These are phyloP conservation scores for Phlebiopsis flavidoalba DNA, from an alignment of 768 basidiomycete genomes.

Conservation along the genomic window DNA sequence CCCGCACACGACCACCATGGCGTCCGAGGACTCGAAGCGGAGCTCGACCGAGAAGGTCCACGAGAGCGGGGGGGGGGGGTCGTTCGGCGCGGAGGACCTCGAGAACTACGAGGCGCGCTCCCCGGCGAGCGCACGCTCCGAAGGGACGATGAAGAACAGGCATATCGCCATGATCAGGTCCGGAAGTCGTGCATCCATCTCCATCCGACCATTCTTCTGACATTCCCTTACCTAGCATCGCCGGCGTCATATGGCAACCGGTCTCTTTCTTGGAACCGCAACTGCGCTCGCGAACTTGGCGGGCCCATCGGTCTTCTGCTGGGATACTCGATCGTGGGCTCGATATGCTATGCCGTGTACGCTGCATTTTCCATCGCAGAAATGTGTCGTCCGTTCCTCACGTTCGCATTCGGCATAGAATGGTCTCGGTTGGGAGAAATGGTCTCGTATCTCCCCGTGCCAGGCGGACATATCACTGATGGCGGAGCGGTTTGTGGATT, in stretches of 20 bases:
- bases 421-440: constrained; percentile 65
- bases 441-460: constrained; percentile 73
- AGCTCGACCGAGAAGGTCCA: constrained; percentile 5
- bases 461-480: constrained; percentile 79
- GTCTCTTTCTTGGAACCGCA: constrained; percentile 47
- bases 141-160: constrained; percentile 39
- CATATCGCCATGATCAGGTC: constrained; percentile 83
- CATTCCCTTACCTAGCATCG: constrained; percentile 23
- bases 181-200: constrained; percentile 1
- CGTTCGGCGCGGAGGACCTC: constrained; percentile 2
- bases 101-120: constrained; percentile 5
- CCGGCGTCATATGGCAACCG: constrained; percentile 43
- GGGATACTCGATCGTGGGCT: constrained; percentile 61
- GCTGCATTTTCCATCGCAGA: neutral
- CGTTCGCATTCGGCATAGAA: constrained; percentile 26
- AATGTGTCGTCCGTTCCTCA: neutral
- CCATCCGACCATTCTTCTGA: no score
- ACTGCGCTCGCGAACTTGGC: constrained; percentile 29
- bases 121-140: neutral
- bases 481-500: constrained; percentile 78
- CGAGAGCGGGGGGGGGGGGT: no score
- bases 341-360: constrained; percentile 59
- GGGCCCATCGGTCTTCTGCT: constrained; percentile 67
- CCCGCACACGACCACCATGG: neutral
- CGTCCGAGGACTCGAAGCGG: constrained; percentile 1